Evolutionary conservation across 1,284 basidiomycete genomes (phyloP), one percentile per base, ranked within the genome.

Genomic region (Thelephora terrestris): DNA sequence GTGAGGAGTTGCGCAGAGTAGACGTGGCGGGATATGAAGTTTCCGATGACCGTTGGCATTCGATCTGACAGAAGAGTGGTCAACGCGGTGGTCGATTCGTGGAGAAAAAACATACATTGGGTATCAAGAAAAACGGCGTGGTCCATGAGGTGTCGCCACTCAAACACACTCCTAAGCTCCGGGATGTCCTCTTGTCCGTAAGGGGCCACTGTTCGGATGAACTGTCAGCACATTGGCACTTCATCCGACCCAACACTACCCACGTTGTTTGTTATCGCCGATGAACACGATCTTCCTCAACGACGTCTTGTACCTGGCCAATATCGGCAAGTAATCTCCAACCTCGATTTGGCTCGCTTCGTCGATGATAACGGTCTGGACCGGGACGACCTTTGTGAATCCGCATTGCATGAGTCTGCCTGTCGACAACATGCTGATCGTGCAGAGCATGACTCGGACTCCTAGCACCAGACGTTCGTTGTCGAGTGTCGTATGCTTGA

Each of bases 191-290:
- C 74, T 51, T 67, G 63, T 10, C 73, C 75, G 57, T 64, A 70
- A 1, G 75, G 75, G 9, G 74, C 68, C 49, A 78, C 76, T 78
- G 47, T 16, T 42, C 24, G 50, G 7, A 44, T 43, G 32, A 35
- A 43, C 23, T 18, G 39, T 40, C 4, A 48, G 55, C 16, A 21
- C 10, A n/a, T n/a, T n/a, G n/a, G 17, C 47, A 48, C 23, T 34
- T 45, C 49, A 29, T 35, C 20, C 29, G 43, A n/a, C n/a, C n/a
- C 34, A 66, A 69, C 29, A n/a, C 29, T 12, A 32, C 29, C 61
- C 53, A 87, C 85, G 71, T 67, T 89, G 86, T 55, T 78, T 82
- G 55, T 84, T 69, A 66, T 88, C 85, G 9, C 85, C 85, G 62
- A 88, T 81, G 52, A 86, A 81, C 49, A 78, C 79, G 1, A 82